A percentile compares a stretch with the other conserved stretches of the same genome.
Evolutionary conservation across 768 basidiomycete genomes (phyloP).

Genomic region (Amylocystis lapponica): DNA sequence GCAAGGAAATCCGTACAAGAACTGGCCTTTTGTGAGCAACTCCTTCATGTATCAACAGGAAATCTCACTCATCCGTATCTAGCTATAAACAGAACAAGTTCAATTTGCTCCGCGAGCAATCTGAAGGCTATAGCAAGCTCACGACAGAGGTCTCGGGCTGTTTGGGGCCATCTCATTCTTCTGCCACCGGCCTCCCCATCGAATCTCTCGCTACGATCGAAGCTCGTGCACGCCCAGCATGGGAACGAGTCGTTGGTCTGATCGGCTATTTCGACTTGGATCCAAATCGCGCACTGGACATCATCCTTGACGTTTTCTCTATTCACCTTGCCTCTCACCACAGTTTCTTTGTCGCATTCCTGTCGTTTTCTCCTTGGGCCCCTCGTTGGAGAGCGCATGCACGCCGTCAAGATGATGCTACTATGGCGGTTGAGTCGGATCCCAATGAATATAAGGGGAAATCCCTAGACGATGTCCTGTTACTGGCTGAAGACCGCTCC

Average conservation of each 20-base stretch:
- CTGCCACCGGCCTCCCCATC: conserved; percentile 56
- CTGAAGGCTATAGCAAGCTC: conserved; percentile 95
- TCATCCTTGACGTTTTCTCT: conserved; percentile 88
- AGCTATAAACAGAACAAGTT: conserved; percentile 99
- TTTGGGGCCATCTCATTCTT: conserved; percentile 69
- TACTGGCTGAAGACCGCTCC: conserved; percentile 41
- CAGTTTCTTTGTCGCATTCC: conserved; percentile 81
- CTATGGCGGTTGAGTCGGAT: conserved; percentile 35
- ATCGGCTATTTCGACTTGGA: conserved; percentile 97
- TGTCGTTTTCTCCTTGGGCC: conserved; percentile 86
- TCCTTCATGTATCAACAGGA: not conserved
- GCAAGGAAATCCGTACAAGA: conserved; percentile 75
- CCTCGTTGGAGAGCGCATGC: conserved; percentile 16
- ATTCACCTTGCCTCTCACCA: conserved; percentile 78
- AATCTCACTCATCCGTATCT: conserved; percentile 6
- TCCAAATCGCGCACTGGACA: conserved; percentile 88
- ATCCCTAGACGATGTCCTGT: conserved; percentile 60
- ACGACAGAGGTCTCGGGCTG: conserved; percentile 75
- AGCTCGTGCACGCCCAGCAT: conserved; percentile 61
- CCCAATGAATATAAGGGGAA: conserved; percentile 48
- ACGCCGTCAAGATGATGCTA: conserved; percentile 24
- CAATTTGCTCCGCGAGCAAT: conserved; percentile 94
- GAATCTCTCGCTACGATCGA: conserved; percentile 55
- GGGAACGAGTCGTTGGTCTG: conserved; percentile 82
- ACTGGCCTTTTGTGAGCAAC: conserved; percentile 74